These are phyloP conservation scores for Elsinoe necatrix DNA, from an alignment of 2,329 filamentous ascomycete species.

Conservation along the genomic window DNA sequence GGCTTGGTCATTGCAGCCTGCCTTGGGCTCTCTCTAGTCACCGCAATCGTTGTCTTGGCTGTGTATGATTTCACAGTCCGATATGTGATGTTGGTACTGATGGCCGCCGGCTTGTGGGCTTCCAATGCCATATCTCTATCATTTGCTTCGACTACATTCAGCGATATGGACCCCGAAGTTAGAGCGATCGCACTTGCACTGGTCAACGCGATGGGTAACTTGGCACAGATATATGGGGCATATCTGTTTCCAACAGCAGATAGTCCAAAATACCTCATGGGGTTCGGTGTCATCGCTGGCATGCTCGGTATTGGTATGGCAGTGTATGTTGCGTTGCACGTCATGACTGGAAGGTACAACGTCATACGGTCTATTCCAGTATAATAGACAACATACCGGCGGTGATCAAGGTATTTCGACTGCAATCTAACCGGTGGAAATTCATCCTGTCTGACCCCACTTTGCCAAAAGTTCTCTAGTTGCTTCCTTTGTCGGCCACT, in stretches of 20 bases:
- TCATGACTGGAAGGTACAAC: background rate
- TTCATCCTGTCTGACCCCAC: background rate
- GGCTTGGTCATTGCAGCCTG: constrained; percentile 43
- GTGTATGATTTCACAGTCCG: constrained; percentile 46
- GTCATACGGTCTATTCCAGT: background rate
- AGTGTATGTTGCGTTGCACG: constrained; percentile 8
- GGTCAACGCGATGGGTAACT: constrained; percentile 47
- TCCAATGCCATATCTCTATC: constrained; percentile 45
- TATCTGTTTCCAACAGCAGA: constrained; percentile 44
- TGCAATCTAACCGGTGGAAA: background rate
- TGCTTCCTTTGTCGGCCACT: background rate
- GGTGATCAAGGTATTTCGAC: background rate
- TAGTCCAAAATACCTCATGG: constrained; percentile 42
- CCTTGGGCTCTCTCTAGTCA: constrained; percentile 36
- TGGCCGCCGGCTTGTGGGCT: constrained; percentile 48
- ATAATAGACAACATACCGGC: background rate
- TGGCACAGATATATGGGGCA: constrained; percentile 49
- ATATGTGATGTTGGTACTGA: constrained; percentile 48
- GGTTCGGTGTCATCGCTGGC: constrained; percentile 32
- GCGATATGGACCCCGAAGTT: constrained; percentile 41
- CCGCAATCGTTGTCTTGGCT: constrained; percentile 33
- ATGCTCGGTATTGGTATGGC: constrained; percentile 7
- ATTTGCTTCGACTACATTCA: constrained; percentile 46
- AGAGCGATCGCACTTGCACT: constrained; percentile 46
- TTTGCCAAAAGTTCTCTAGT: background rate